These are phyloP conservation scores for Ganoderma lucidum DNA, from an alignment of 1,284 basidiomycete genomes.

Conservation along the genomic window DNA sequence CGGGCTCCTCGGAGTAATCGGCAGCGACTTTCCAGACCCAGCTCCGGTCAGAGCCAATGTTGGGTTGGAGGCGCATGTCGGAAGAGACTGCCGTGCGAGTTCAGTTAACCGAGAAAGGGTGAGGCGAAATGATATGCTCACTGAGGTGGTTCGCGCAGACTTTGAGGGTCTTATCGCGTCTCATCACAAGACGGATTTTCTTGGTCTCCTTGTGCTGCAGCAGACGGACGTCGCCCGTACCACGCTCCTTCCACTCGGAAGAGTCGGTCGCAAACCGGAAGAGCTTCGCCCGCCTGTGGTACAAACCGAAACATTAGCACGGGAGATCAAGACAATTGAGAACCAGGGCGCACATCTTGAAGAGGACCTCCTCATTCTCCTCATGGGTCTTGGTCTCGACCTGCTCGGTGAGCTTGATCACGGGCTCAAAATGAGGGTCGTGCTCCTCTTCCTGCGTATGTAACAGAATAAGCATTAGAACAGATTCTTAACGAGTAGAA, in stretches of 20 bases:
- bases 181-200: conserved; percentile 98
- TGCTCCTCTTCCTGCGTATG: conserved; percentile 78
- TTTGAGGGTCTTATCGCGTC: conserved; percentile 99
- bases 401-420: conserved; percentile 96
- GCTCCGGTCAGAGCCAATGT: conserved; percentile 98
- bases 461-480: background rate
- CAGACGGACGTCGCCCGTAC: conserved; percentile 92
- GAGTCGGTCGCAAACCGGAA: conserved; percentile 91
- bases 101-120: conserved; percentile 10
- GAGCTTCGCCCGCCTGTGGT: conserved; percentile 92
- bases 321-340: conserved; percentile 35
- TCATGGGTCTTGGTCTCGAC: conserved; percentile 96
- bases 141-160: conserved; percentile 99
- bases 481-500: conserved; percentile 9
- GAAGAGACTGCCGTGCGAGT: conserved; percentile 69
- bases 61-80: conserved; percentile 96
- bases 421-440: conserved; percentile 95
- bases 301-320: conserved; percentile 24
- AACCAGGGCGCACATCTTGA: conserved; percentile 88
- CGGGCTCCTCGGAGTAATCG: conserved; percentile 91
- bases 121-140: conserved; percentile 54
- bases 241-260: conserved; percentile 97
- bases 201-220: conserved; percentile 89
- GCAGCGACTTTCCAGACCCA: conserved; percentile 99
- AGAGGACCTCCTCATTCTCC: conserved; percentile 92